Evolutionary conservation across 306 rosid species (phyloP).

Genomic region (Urtica urens): DNA sequence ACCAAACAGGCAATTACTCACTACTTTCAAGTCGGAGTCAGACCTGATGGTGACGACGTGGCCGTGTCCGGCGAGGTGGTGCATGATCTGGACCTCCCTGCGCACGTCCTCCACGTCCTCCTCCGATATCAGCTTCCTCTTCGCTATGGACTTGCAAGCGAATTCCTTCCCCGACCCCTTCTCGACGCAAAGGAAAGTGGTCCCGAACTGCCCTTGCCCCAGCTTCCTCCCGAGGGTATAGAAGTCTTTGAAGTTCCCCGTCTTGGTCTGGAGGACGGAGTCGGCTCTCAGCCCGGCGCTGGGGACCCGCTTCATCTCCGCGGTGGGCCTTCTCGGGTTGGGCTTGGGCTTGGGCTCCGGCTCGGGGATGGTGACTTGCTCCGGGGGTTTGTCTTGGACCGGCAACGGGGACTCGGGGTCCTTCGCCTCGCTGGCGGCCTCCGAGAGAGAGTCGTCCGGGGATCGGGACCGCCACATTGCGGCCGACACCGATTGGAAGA

Average conservation of each 20-base stretch:
- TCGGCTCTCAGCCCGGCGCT: conserved; percentile 85
- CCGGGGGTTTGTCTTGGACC: conserved; percentile 80
- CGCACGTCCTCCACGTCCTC: conserved; percentile 98
- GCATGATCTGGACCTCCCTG: conserved; percentile 99
- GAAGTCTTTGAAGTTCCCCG: conserved; percentile 64
- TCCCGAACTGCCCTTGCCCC: conserved; percentile 95
- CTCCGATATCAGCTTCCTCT: conserved; percentile 69
- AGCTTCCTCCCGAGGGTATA: conserved; percentile 65
- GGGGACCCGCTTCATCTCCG: conserved; percentile 63
- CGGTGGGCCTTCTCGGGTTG: conserved; percentile 33
- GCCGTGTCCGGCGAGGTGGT: conserved; percentile 82
- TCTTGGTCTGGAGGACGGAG: conserved; percentile 59
- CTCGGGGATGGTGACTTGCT: conserved; percentile 63
- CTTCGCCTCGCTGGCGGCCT: conserved; percentile 33
- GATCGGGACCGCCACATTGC: conserved; percentile 72
- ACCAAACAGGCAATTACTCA: no score
- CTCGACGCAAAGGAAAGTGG: conserved; percentile 69
- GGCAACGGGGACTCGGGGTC: conserved; percentile 61
- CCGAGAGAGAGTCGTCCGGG: conserved; percentile 53
- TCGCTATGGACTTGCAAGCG: conserved; percentile 93
- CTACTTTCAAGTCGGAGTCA: no score
- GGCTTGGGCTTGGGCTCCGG: conserved; percentile 23
- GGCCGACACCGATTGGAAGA: conserved; percentile 82
- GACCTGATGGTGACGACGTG: conserved; percentile 94
- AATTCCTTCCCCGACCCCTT: conserved; percentile 61